Evolutionary conservation across 331 rosid genomes (phyloP), one percentile per base, ranked within the genome.

Genomic region (Quercus phellos): DNA sequence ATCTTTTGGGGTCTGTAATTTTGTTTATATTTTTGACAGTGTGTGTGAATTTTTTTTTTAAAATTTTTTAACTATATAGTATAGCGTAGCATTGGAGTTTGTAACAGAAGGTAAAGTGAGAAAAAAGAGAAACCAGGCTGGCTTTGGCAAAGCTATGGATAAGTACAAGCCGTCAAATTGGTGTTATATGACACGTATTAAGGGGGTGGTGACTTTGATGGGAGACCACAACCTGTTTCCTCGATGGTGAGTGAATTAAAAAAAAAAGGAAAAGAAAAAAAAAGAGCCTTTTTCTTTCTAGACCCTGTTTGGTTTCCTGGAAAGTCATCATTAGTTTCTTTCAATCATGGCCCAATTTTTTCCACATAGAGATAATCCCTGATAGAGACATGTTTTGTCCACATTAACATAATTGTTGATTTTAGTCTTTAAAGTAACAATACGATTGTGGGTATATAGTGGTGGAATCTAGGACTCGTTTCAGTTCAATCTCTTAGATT

Each of bases 1-100:
- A 92, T 92, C 90, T 92, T 89, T 92, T 18, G 90, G 89, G 77
- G 2, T 80, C 80, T 82, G 91, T 81, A 83, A 53, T 29, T 66
- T 72, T 18, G 46, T 30, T 6, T 46, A 46, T 46, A 10, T 46
- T 13, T 61, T 66, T 66, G 26, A 7, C 70, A 17, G 43, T 81
- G 83, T 73, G 69, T 77, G 75, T 54, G 87, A 11, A 73, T 1
- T 27, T 35, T 5, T 7, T 14, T 0, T 13, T 1, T 6, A 5
- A 2, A 3, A 30, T n/a, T 9, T 68, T 24, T 11, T 46, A 12
- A 46, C 53, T 69, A 6, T 35, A 35, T 35, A 8, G 46, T 38
- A 9, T 38, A 38, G 43, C 12, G 0, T 8, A 4, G 61, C 68
- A 22, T 64, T 18, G 82, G 59, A 73, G 83, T 79, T 63, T 73